A percentile compares a stretch with the other conserved stretches of the same genome.
Evolutionary conservation across 192 early-diverging fungal genomes (phyloP).

Genomic region (Borealophlyctis nickersoniae): DNA sequence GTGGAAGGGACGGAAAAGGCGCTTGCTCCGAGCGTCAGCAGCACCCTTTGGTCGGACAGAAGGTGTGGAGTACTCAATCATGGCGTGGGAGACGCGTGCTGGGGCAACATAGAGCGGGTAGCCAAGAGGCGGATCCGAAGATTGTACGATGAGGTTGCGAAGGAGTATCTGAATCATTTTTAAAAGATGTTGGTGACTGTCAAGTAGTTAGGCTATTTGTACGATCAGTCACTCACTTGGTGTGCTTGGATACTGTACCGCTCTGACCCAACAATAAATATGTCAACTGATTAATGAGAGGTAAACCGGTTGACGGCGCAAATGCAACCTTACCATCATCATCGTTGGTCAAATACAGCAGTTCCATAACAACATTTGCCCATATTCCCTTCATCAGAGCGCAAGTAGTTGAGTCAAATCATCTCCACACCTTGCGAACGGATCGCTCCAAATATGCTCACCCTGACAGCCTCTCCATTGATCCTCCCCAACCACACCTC

Average conservation of each 20-base stretch:
- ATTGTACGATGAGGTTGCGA: slow-evolving; percentile 43
- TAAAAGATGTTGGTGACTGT: too few relatives aligned
- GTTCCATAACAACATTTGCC: slow-evolving; percentile 43
- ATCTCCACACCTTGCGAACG: not conserved
- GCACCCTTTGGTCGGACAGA: too few relatives aligned
- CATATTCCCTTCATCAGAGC: slow-evolving; percentile 43
- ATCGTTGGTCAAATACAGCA: slow-evolving; percentile 49
- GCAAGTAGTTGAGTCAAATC: too few relatives aligned
- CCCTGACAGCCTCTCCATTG: slow-evolving; percentile 28
- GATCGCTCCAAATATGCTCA: not conserved
- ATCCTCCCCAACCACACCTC: slow-evolving; percentile 10
- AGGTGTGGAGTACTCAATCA: too few relatives aligned
- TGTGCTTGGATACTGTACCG: slow-evolving; percentile 52
- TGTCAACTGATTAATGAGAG: slow-evolving; percentile 5
- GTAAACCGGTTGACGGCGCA: not conserved
- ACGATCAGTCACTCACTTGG: too few relatives aligned
- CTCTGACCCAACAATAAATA: slow-evolving; percentile 25
- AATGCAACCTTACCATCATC: slow-evolving; percentile 37
- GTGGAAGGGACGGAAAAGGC: too few relatives aligned
- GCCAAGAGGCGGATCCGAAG: slow-evolving; percentile 44
- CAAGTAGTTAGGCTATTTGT: too few relatives aligned
- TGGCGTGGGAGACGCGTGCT: too few relatives aligned
- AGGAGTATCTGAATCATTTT: slow-evolving; percentile 37
- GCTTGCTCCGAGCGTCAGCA: too few relatives aligned
- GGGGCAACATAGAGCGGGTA: slow-evolving; percentile 40